Evolutionary conservation across 495 filamentous ascomycete genomes (phyloP), one percentile per base, ranked within the genome.

Genomic region (Parathielavia appendiculata): DNA sequence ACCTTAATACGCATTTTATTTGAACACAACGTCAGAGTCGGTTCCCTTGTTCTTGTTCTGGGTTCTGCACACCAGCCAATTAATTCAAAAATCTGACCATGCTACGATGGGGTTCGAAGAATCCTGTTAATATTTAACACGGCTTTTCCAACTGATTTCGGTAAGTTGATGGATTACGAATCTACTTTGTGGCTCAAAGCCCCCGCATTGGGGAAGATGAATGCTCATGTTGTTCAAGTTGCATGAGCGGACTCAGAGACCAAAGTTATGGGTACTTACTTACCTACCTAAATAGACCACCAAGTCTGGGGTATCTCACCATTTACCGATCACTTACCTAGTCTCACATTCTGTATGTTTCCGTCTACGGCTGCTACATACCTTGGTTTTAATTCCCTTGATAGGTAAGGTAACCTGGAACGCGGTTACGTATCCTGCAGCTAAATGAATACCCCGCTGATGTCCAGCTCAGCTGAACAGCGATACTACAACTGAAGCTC

Each of bases 261-360:
- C n/a, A n/a, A n/a, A n/a, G n/a, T n/a, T n/a, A n/a, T n/a, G n/a
- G n/a, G n/a, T n/a, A n/a, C n/a, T n/a, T n/a, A n/a, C n/a, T n/a
- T n/a, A n/a, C n/a, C n/a, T n/a, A n/a, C n/a, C n/a, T n/a, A n/a
- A n/a, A n/a, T n/a, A n/a, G n/a, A n/a, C n/a, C n/a, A n/a, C n/a
- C n/a, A n/a, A n/a, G n/a, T n/a, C n/a, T n/a, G 26, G 6, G 35
- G 9, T 38, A 14, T 38, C 8, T 38, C 13, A 9, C 13, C 35
- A 14, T 38, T 10, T 38, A 38, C 12, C 9, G 6, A 30, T 6
- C 26, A 30, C 26, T 6, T 3, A 30, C 26, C n/a, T n/a, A 41
- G 51, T 55, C 46, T 55, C 52, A 55, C 16, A 7, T 46, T 20
- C 41, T 56, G 53, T 46, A 11, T 14, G 7, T 45, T 54, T 16